A percentile compares a stretch with the other conserved stretches of the same genome.
Evolutionary conservation across 2,329 filamentous ascomycete genomes (phyloP).

Genomic region (Phaeomoniella chlamydospora): DNA sequence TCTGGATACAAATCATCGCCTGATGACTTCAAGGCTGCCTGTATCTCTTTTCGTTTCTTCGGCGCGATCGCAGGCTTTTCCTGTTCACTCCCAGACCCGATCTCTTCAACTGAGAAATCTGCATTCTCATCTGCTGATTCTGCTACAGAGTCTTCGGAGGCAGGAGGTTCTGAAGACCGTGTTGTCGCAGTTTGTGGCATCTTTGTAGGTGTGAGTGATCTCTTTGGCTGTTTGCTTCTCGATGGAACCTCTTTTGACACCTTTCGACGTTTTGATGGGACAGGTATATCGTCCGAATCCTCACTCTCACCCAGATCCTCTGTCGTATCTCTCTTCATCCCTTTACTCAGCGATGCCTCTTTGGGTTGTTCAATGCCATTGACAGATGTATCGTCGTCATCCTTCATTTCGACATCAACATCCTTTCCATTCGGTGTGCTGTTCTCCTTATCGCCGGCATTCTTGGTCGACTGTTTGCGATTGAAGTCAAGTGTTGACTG

Average conservation of each 20-base stretch:
- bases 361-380: constrained; percentile 4
- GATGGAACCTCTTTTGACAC: constrained; percentile 17
- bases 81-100: constrained; percentile 32
- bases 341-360: constrained; percentile 14
- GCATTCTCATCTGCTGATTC: constrained; percentile 31
- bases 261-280: constrained; percentile 36
- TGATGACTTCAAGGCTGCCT: constrained; percentile 55
- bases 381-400: constrained; percentile 3
- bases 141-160: constrained; percentile 11
- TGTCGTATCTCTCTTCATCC: constrained; percentile 23
- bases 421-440: constrained; percentile 4
- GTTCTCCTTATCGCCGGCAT: constrained; percentile 7
- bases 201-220: constrained; percentile 4
- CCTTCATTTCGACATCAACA: constrained; percentile 17
- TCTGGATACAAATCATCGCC: constrained; percentile 80
- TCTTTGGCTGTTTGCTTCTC: constrained; percentile 11
- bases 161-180: constrained; percentile 6
- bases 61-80: constrained; percentile 57
- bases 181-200: constrained; percentile 9
- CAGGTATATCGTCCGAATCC: constrained; percentile 44
- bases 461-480: constrained; percentile 11
- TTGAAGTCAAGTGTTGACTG: constrained; percentile 15
- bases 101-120: constrained; percentile 18
- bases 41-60: constrained; percentile 67
- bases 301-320: constrained; percentile 27